Evolutionary conservation across 2,329 filamentous ascomycete genomes (phyloP).

Genomic region (Aspergillus sp.): DNA sequence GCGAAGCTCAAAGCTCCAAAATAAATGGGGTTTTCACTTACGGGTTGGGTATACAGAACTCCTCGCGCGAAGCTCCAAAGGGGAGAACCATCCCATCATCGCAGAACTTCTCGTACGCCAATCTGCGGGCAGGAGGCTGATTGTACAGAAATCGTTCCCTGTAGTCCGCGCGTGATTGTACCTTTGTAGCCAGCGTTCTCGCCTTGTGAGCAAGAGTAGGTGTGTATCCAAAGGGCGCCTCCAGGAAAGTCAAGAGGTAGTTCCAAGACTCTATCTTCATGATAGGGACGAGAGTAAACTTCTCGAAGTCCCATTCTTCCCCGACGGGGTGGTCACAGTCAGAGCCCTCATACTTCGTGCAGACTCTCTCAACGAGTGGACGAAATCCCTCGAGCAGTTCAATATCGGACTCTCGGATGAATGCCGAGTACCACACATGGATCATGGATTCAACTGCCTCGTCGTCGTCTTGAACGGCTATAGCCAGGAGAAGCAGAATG

Average conservation of each 20-base stretch:
- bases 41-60: slow-evolving; percentile 44
- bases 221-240: slow-evolving; percentile 26
- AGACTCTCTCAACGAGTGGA: slow-evolving; percentile 35
- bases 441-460: slow-evolving; percentile 36
- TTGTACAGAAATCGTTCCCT: slow-evolving; percentile 29
- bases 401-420: slow-evolving; percentile 27
- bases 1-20: too few species aligned
- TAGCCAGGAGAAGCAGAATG: slow-evolving; percentile 41
- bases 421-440: slow-evolving; percentile 50
- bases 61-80: slow-evolving; percentile 33
- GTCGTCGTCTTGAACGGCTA: slow-evolving; percentile 16
- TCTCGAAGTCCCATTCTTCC: slow-evolving; percentile 34
- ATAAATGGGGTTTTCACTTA: slow-evolving; percentile 23
- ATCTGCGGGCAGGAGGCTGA: slow-evolving; percentile 25
- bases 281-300: slow-evolving; percentile 25
- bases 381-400: slow-evolving; percentile 26
- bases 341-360: neutral
- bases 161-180: slow-evolving; percentile 32
- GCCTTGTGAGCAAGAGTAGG: slow-evolving; percentile 20
- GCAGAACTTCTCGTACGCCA: slow-evolving; percentile 32
- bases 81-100: slow-evolving; percentile 43
- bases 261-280: slow-evolving; percentile 35
- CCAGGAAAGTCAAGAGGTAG: slow-evolving; percentile 25
- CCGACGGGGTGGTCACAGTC: slow-evolving; percentile 17
- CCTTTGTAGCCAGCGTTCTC: slow-evolving; percentile 31